Evolutionary conservation across 345 rosid genomes (phyloP), one percentile per base, ranked within the genome.

Genomic region (Eucalyptus regnans): DNA sequence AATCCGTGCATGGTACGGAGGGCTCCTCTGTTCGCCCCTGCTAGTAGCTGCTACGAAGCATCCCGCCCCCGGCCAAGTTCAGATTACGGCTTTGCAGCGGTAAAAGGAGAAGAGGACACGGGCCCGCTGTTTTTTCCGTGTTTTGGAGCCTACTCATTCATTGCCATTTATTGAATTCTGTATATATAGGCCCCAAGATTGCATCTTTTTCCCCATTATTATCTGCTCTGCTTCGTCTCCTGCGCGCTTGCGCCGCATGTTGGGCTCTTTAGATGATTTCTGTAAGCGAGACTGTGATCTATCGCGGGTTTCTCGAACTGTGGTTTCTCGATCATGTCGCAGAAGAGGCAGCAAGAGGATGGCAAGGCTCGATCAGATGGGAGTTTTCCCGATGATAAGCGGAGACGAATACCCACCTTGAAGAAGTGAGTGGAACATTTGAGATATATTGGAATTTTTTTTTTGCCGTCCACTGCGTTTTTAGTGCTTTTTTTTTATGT

Each of bases 311-410:
- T 66, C 79, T 80, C 89, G 58, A 71, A 85, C 80, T 87, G 44
- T 50, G 92, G 71, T 76, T 71, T 89, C 86, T 27, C 86, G 86
- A 91, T 89, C 89, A 97, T 97, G 99, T 94, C 99, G 60, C 97
- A 96, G 89, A 98, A 98, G 92, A 95, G 99, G 91, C 97, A 95
- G 71, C 94, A 93, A 79, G 99, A 98, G 25, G 96, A 95, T 54
- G 94, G 93, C 11, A 96, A 93, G 92, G 90, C 92, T 89, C 95
- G 92, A 52, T 60, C 91, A 1, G 96, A 95, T 48, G 96, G 93
- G 51, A 88, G 88, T 88, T 89, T 88, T 89, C 92, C 93, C 0
- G 98, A 94, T 60, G 97, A 95, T 88, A 98, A 98, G 94, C 95
- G 96, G 86, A 90, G 98, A 87, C 95, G 94, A 90, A 89, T 90